A percentile compares a stretch with the other conserved stretches of the same genome.
phyloP scores from a whole-genome alignment of 108 stramenopile genomes.

The Aurantiochytrium sp. region DNA sequence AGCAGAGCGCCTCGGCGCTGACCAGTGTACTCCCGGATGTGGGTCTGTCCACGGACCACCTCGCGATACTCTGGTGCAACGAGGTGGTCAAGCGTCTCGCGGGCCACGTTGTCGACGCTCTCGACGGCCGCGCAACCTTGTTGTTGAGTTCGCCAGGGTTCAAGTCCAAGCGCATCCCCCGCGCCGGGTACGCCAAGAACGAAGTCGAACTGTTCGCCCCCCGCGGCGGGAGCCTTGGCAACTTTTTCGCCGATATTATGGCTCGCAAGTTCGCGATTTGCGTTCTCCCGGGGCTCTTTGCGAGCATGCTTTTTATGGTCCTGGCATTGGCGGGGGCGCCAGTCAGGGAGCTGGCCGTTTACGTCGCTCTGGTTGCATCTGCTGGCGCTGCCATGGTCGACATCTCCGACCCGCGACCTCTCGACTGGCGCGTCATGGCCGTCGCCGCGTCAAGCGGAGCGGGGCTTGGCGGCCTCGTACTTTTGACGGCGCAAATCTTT shows the following conservation, averaged over 20 bases:
- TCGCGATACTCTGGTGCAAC: slow-evolving; percentile 11
- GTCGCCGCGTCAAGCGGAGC: not conserved
- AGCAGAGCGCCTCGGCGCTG: not conserved
- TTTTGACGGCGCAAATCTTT: too few relatives aligned
- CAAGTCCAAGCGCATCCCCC: not conserved
- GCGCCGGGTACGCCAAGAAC: not conserved
- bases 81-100: not conserved
- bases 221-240: not conserved
- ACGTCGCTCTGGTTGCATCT: too few relatives aligned
- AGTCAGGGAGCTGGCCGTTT: not conserved
- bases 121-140: not conserved
- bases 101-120: not conserved
- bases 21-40: not conserved
- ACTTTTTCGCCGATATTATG: not conserved
- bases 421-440: not conserved
- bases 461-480: too few relatives aligned
- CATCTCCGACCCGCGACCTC: not conserved
- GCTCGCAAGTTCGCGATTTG: not conserved
- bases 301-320: not conserved
- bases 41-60: not conserved
- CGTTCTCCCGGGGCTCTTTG: not conserved
- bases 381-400: not conserved
- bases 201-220: not conserved
- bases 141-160: not conserved
- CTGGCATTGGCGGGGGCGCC: not conserved